Evolutionary conservation across 371 early-diverging fungal genomes (phyloP).

Genomic region (Dichotomocladium elegans): DNA sequence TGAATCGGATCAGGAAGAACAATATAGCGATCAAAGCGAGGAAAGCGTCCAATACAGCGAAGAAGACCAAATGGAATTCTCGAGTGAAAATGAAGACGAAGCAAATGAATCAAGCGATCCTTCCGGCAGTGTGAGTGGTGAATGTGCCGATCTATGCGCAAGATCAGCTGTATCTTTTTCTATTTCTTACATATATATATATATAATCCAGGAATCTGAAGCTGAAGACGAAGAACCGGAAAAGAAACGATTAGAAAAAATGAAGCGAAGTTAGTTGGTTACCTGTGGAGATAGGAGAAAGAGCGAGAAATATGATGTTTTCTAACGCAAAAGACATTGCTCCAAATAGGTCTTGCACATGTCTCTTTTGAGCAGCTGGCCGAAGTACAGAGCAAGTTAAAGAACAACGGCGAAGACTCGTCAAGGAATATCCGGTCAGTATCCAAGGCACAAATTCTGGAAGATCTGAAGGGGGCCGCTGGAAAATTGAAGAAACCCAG

Average conservation of each 20-base stretch:
- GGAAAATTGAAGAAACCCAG: conserved; percentile 36
- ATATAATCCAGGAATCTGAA: too few species aligned
- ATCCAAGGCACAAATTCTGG: conserved; percentile 32
- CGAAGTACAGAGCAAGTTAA: conserved; percentile 57
- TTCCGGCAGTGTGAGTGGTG: too few species aligned
- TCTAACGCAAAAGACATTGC: neutral
- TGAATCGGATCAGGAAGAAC: conserved; percentile 14
- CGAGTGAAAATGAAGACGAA: conserved; percentile 7
- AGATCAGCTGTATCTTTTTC: too few species aligned
- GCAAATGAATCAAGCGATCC: too few species aligned
- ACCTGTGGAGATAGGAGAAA: too few species aligned
- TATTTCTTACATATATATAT: too few species aligned
- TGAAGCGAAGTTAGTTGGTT: conserved; percentile 50
- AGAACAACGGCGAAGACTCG: conserved; percentile 15
- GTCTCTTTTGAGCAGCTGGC: conserved; percentile 80
- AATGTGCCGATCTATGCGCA: too few species aligned
- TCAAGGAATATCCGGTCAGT: conserved; percentile 10
- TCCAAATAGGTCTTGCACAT: conserved; percentile 57
- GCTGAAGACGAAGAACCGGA: conserved; percentile 7
- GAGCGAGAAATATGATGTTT: neutral
- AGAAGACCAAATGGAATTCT: neutral
- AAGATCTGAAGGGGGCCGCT: conserved; percentile 33
- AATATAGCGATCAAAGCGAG: conserved; percentile 11
- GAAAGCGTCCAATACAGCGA: conserved; percentile 14
- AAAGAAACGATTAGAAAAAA: conserved; percentile 21